Evolutionary conservation across 257 asterid species (phyloP).

Genomic region (Solanum bulbocastanum): DNA sequence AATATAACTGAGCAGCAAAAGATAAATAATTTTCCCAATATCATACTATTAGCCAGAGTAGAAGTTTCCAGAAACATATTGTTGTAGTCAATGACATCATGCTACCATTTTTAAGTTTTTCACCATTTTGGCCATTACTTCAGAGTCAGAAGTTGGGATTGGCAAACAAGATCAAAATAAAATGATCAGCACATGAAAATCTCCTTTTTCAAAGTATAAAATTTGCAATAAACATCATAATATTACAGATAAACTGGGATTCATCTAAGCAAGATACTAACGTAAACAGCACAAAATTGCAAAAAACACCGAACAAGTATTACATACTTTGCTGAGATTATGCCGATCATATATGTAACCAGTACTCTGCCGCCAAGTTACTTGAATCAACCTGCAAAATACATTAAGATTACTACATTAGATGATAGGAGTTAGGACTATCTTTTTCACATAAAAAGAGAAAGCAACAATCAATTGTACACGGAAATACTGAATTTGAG

Average conservation of each 20-base stretch:
- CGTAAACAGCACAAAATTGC: neutral
- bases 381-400: slow-evolving; percentile 88
- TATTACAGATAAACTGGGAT: neutral
- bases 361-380: slow-evolving; percentile 67
- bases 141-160: neutral
- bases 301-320: neutral
- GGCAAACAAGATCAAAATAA: neutral
- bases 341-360: slow-evolving; percentile 82
- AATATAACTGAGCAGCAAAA: neutral
- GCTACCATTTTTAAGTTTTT: neutral
- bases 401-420: neutral
- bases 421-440: neutral
- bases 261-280: neutral
- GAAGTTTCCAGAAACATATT: neutral
- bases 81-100: neutral
- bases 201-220: neutral
- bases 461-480: neutral
- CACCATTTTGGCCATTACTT: neutral
- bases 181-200: neutral
- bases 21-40: neutral
- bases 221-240: neutral
- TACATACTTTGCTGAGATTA: slow-evolving; percentile 67
- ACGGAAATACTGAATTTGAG: neutral
- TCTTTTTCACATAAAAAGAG: neutral
- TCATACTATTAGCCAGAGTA: neutral